Conservation (phyloP, 176 grass and related monocot species). For the Carex littledalei region DNA sequence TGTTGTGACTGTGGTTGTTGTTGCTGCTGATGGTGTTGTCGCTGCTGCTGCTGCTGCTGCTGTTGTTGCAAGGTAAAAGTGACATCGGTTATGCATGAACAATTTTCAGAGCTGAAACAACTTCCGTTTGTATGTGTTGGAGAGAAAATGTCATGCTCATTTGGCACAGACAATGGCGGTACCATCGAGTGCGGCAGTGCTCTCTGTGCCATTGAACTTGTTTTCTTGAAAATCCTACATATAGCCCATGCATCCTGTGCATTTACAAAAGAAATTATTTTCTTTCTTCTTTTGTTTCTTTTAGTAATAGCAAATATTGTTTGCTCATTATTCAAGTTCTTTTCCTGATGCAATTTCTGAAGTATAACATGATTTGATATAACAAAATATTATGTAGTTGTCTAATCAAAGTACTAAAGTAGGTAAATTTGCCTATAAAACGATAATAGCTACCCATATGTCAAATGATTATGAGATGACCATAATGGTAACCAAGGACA, state of each 20-base stretch:
- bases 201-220: slow-evolving; percentile 66
- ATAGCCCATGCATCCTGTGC: slow-evolving; percentile 94
- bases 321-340: neutral
- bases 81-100: slow-evolving; percentile 36
- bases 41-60: slow-evolving; percentile 32
- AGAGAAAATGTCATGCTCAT: slow-evolving; percentile 31
- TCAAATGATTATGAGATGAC: neutral
- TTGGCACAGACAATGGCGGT: slow-evolving; percentile 37
- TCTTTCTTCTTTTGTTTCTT: neutral
- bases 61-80: slow-evolving; percentile 40
- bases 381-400: neutral
- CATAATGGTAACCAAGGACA: neutral
- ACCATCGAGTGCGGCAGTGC: slow-evolving; percentile 74
- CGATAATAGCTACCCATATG: neutral
- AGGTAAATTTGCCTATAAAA: neutral
- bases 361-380: neutral
- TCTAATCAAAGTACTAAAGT: neutral
- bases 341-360: neutral
- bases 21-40: slow-evolving; percentile 38
- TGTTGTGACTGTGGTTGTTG: slow-evolving; percentile 28
- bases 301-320: neutral
- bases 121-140: slow-evolving; percentile 23
- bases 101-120: slow-evolving; percentile 44
- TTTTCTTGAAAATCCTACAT: slow-evolving; percentile 98
- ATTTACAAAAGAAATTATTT: slow-evolving; percentile 17